These are phyloP conservation scores for Gynochthodes officinalis DNA, from an alignment of 257 asterid species.

Conservation along the genomic window DNA sequence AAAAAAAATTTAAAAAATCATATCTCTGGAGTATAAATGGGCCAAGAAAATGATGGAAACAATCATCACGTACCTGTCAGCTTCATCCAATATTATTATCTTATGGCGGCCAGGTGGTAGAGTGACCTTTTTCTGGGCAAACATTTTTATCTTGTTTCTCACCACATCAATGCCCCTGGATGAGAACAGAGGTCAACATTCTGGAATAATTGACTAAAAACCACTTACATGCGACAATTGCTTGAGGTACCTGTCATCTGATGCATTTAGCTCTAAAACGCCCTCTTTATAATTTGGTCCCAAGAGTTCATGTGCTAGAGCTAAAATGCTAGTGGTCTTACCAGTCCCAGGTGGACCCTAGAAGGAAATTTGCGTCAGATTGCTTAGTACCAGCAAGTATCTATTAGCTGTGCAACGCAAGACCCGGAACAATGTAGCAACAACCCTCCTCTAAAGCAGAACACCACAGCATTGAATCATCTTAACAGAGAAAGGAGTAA, in stretches of 20 bases:
- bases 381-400: neutral
- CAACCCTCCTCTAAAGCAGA: neutral
- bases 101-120: conserved; percentile 92
- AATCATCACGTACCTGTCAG: conserved; percentile 74
- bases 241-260: conserved; percentile 76
- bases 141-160: conserved; percentile 97
- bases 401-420: neutral
- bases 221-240: neutral
- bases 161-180: conserved; percentile 93
- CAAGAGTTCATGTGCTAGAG: conserved; percentile 93
- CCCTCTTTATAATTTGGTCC: conserved; percentile 91
- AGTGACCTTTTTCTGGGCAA: conserved; percentile 93
- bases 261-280: conserved; percentile 89
- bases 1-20: neutral
- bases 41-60: neutral
- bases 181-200: neutral
- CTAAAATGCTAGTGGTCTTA: conserved; percentile 88
- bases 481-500: no score
- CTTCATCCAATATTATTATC: conserved; percentile 83
- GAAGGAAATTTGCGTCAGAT: neutral
- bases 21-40: neutral
- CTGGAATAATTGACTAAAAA: neutral
- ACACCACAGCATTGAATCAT: neutral
- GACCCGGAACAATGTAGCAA: no score
- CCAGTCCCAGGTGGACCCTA: conserved; percentile 99